Conservation (phyloP, 352 stramenopile species). For the Phytophthora multivora region DNA sequence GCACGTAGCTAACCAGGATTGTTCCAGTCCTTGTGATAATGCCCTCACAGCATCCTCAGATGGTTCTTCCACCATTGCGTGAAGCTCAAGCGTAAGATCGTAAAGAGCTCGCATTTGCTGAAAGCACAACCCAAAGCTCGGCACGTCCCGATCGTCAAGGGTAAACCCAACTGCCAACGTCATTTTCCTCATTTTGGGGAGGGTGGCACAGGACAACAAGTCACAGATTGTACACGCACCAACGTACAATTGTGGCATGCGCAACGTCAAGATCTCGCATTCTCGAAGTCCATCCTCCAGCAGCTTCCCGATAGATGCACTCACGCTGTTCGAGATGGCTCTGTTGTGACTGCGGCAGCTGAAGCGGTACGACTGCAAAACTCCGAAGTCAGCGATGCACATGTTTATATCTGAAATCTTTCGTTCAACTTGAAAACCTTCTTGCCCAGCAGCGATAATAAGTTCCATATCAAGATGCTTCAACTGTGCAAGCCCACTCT, state of each 20-base stretch:
- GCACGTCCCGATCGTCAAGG: background rate
- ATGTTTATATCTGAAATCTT: constrained; percentile 26
- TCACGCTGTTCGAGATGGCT: constrained; percentile 21
- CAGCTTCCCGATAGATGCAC: constrained; percentile 33
- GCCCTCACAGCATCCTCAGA: background rate
- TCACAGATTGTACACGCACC: constrained; percentile 11
- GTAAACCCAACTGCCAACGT: constrained; percentile 23
- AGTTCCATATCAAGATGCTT: constrained; percentile 54
- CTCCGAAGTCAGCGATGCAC: constrained; percentile 33
- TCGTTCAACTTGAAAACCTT: constrained; percentile 3
- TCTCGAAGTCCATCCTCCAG: constrained; percentile 47
- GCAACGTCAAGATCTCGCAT: constrained; percentile 51
- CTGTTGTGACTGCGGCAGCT: constrained; percentile 2
- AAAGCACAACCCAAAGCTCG: constrained; percentile 16
- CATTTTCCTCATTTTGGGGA: constrained; percentile 33
- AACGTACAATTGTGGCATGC: constrained; percentile 29
- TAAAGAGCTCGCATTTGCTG: constrained; percentile 23
- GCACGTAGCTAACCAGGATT: constrained; percentile 20
- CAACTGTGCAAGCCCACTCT: constrained; percentile 53
- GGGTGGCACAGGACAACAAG: constrained; percentile 15
- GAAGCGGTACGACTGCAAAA: constrained; percentile 27
- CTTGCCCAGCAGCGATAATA: constrained; percentile 2
- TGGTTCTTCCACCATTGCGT: constrained; percentile 11
- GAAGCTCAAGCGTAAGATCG: constrained; percentile 31
- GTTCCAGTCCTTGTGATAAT: constrained; percentile 23